A percentile compares a stretch with the other conserved stretches of the same genome.
phyloP scores from a whole-genome alignment of 2,329 filamentous ascomycete species.

The Apiospora rasikravindrae region DNA sequence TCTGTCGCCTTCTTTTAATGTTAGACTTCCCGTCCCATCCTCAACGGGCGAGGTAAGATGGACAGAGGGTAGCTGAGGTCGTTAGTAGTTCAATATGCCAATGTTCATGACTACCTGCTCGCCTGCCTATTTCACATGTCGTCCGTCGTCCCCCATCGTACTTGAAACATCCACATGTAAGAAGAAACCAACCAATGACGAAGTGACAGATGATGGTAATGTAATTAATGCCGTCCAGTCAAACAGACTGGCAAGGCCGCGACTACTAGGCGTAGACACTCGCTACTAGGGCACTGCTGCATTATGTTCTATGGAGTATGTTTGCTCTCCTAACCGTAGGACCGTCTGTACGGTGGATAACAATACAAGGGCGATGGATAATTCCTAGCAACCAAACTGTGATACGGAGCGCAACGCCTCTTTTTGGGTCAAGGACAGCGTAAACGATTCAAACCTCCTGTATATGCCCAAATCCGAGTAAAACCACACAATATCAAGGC shows the following conservation, averaged over 20 bases:
- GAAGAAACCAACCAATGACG: background rate
- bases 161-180: slow-evolving; percentile 4
- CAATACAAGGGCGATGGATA: background rate
- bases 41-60: background rate
- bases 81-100: background rate
- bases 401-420: background rate
- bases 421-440: background rate
- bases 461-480: slow-evolving; percentile 10
- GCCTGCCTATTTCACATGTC: background rate
- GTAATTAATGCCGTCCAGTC: background rate
- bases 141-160: background rate
- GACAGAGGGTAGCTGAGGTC: slow-evolving; percentile 4
- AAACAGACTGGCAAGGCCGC: background rate
- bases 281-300: background rate
- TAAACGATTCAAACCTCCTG: slow-evolving; percentile 3
- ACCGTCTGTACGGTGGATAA: background rate
- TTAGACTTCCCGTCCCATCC: slow-evolving; percentile 9
- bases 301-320: slow-evolving; percentile 15
- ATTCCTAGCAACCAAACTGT: slow-evolving; percentile 7
- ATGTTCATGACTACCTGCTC: background rate
- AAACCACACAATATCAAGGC: slow-evolving; percentile 1
- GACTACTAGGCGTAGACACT: background rate
- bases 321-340: background rate
- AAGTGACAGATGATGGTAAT: background rate
- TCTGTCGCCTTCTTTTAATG: background rate